Evolutionary conservation across 148 eudicot genomes (phyloP), one percentile per base, ranked within the genome.

Genomic region (Vaccinium myrtillus): DNA sequence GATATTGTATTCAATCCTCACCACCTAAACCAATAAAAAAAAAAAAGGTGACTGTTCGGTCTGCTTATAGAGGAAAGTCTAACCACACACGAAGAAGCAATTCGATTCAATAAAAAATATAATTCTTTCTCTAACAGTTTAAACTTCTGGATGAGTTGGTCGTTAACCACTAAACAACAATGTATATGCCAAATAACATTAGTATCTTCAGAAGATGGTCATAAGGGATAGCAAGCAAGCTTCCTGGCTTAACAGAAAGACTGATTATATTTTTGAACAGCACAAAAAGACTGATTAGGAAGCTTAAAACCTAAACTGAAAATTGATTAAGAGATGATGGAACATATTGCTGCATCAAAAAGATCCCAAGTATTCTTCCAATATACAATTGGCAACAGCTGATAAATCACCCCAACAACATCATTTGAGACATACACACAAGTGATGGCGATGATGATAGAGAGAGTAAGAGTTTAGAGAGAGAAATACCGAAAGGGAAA

Each of bases 401-500:
- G 65, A 55, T 2, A 15, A 78, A 55, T 46, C 3, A 54, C 8
- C 19, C 21, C 32, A 79, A 36, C 25, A 36, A 13, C 6, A 78
- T 10, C 2, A 56, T 58, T 18, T 58, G 82, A 36, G 12, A 8
- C 61, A 79, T 8, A 54, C 36, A 81, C 36, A 0, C 5, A 23
- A 7, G 50, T n/a, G 30, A 48, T 21, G 7, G 1, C 5, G 79
- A n/a, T 46, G 51, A 43, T 43, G 71, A 89, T 82, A 80, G 82
- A 86, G 63, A 90, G 86, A 84, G 59, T 25, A 2, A 63, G 6
- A 43, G 7, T 43, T 27, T 19, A 80, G 82, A 86, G 63, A 90
- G 86, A 84, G 59, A 32, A 3, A 63, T 91, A 96, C 99, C 99
- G 94, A 94, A 85, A 96, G 87, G 46, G 99, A 96, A 73, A 96